These are phyloP conservation scores for Helianthus annuus DNA, from an alignment of 129 eudicot genomes.

Conservation along the genomic window DNA sequence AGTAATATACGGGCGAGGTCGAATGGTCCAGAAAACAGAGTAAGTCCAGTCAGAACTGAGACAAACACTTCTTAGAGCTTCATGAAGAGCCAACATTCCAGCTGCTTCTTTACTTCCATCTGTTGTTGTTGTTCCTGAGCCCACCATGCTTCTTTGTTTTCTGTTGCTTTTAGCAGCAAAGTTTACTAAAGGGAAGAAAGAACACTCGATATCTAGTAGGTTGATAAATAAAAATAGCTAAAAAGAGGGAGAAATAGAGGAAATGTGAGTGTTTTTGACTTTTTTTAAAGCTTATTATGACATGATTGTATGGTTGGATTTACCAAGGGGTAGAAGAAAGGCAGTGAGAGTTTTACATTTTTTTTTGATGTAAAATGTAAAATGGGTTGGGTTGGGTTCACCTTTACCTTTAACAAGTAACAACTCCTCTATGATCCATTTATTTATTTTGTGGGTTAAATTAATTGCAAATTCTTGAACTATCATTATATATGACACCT, in stretches of 20 bases:
- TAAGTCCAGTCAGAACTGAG: slow-evolving; percentile 91
- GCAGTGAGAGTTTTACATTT: slow-evolving; percentile 34
- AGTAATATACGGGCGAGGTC: slow-evolving; percentile 80
- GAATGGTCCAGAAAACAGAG: slow-evolving; percentile 96
- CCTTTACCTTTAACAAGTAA: slow-evolving; percentile 32
- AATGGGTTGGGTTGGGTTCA: slow-evolving; percentile 30
- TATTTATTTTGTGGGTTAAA: slow-evolving; percentile 35
- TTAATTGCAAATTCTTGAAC: slow-evolving; percentile 29
- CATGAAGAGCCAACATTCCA: slow-evolving; percentile 52
- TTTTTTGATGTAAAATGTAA: slow-evolving; percentile 21
- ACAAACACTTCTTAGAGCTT: slow-evolving; percentile 76
- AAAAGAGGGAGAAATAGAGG: slow-evolving; percentile 16
- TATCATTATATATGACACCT: background rate
- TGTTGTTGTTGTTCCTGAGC: slow-evolving; percentile 34
- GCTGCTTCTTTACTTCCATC: slow-evolving; percentile 50
- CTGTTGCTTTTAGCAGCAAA: slow-evolving; percentile 10
- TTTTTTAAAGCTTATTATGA: background rate
- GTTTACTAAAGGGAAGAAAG: too few species aligned
- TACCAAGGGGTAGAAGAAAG: slow-evolving; percentile 3
- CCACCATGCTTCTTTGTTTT: slow-evolving; percentile 36
- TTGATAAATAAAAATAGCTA: too few species aligned
- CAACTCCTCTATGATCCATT: slow-evolving; percentile 14
- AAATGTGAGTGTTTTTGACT: slow-evolving; percentile 9
- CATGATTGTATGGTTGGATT: background rate
- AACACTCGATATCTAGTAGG: too few species aligned